phyloP scores from a whole-genome alignment of 139 green algal species.

The Asterochloris sp. region DNA sequence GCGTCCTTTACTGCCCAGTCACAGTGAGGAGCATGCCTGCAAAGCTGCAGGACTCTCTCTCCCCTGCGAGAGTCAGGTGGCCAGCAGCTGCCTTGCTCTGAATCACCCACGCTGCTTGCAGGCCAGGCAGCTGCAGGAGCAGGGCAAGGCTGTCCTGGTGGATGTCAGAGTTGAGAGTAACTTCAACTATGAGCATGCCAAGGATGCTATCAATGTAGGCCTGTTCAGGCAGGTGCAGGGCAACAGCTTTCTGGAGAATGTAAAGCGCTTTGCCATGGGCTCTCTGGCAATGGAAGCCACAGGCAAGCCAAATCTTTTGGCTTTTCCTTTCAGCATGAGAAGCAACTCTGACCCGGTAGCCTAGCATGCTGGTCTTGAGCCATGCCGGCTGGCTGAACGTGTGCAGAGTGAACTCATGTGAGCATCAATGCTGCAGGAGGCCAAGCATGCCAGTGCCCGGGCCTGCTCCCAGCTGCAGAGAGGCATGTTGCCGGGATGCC shows the following conservation, averaged over 20 bases:
- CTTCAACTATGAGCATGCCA: constrained; percentile 37
- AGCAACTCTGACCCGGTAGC: background rate
- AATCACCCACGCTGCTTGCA: background rate
- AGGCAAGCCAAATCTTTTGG: constrained; percentile 24
- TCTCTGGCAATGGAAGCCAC: constrained; percentile 64
- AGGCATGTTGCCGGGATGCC: background rate
- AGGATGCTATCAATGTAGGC: constrained; percentile 54
- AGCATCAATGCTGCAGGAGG: background rate
- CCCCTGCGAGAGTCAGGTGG: too few relatives aligned
- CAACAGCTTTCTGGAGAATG: constrained; percentile 45
- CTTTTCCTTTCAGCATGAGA: background rate
- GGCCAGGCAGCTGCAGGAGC: constrained; percentile 34
- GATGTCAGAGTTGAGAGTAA: constrained; percentile 46
- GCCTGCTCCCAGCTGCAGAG: background rate
- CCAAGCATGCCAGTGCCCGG: background rate
- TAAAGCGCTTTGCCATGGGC: constrained; percentile 68
- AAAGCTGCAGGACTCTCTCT: background rate
- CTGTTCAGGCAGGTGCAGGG: constrained; percentile 55
- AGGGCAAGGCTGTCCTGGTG: constrained; percentile 49
- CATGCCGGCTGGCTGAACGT: background rate
- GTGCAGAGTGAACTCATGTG: background rate
- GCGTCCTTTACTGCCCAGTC: background rate
- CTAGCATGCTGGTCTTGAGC: background rate
- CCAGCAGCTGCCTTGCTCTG: too few relatives aligned
- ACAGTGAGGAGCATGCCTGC: background rate